A percentile compares a stretch with the other conserved stretches of the same genome.
These are phyloP conservation scores for Macrocybe gigantea DNA, from an alignment of 768 basidiomycete species.

Conservation along the genomic window DNA sequence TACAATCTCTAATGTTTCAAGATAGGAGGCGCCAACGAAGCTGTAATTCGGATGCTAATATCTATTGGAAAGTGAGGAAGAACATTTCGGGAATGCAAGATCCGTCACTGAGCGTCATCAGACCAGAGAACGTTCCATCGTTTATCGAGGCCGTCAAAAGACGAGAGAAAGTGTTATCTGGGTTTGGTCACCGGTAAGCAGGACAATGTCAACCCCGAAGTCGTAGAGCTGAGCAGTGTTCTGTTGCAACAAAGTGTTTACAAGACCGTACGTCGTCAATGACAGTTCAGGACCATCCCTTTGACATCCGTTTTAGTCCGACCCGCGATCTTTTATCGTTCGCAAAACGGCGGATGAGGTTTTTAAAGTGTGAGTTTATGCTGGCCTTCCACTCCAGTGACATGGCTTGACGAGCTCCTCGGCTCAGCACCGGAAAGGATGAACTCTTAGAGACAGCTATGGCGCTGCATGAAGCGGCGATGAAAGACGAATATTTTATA, in stretches of 20 bases:
- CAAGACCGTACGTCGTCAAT: slow-evolving; percentile 48
- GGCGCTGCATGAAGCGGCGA: slow-evolving; percentile 80
- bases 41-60: slow-evolving; percentile 90
- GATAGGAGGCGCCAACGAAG: slow-evolving; percentile 84
- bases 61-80: slow-evolving; percentile 70
- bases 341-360: slow-evolving; percentile 88
- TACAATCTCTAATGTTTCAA: slow-evolving; percentile 1
- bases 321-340: slow-evolving; percentile 88
- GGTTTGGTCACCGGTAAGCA: slow-evolving; percentile 79
- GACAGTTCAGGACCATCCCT: not conserved
- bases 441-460: slow-evolving; percentile 85
- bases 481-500: slow-evolving; percentile 88
- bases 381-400: not conserved
- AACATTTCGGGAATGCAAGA: too few species aligned
- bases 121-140: slow-evolving; percentile 78
- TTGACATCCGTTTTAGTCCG: slow-evolving; percentile 47
- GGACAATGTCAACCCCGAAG: too few species aligned
- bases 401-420: not conserved
- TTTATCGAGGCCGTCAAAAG: slow-evolving; percentile 86
- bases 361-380: slow-evolving; percentile 64
- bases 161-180: slow-evolving; percentile 83
- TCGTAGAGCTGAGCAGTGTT: too few species aligned
- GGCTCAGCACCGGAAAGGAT: slow-evolving; percentile 74
- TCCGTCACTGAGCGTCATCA: slow-evolving; percentile 15
- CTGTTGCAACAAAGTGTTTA: slow-evolving; percentile 42